Conservation (phyloP, 768 basidiomycete species). For the Leucosporidium creatinivorum region DNA sequence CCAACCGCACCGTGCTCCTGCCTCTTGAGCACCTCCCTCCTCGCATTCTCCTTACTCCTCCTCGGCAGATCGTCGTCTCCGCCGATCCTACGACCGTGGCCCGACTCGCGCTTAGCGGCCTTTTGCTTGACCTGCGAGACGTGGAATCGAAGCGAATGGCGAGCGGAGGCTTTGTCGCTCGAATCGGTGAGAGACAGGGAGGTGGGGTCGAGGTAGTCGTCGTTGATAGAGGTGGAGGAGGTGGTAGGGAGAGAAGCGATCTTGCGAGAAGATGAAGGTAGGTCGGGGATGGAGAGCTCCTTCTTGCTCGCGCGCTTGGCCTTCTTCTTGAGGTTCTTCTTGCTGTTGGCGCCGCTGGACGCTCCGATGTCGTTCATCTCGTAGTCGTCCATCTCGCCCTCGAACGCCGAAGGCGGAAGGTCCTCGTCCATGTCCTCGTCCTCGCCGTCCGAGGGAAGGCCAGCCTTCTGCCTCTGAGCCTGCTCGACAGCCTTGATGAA, state of each 20-base stretch:
- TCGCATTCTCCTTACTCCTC: conserved; percentile 54
- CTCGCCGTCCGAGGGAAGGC: not conserved
- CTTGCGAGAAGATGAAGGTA: conserved; percentile 37
- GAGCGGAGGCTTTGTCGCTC: conserved; percentile 72
- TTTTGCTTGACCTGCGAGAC: conserved; percentile 82
- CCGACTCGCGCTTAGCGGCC: conserved; percentile 64
- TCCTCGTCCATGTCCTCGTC: conserved; percentile 44
- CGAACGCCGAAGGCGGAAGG: conserved; percentile 40
- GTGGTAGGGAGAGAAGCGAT: conserved; percentile 11
- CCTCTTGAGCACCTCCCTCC: conserved; percentile 41
- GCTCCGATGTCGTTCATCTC: conserved; percentile 35
- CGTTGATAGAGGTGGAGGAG: conserved; percentile 10
- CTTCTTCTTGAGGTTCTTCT: conserved; percentile 28
- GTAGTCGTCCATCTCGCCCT: not conserved
- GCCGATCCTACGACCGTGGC: conserved; percentile 59
- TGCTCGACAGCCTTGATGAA: not conserved
- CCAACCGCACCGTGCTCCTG: conserved; percentile 40
- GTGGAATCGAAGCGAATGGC: conserved; percentile 82
- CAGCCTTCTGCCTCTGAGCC: not conserved
- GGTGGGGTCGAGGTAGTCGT: conserved; percentile 64
- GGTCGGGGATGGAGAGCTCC: conserved; percentile 23
- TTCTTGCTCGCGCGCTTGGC: conserved; percentile 20
- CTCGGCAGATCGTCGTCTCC: conserved; percentile 97
- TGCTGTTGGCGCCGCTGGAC: conserved; percentile 14
- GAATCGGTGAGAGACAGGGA: conserved; percentile 63